Conservation (phyloP, 257 asterid genomes). For the Petunia axillaris region DNA sequence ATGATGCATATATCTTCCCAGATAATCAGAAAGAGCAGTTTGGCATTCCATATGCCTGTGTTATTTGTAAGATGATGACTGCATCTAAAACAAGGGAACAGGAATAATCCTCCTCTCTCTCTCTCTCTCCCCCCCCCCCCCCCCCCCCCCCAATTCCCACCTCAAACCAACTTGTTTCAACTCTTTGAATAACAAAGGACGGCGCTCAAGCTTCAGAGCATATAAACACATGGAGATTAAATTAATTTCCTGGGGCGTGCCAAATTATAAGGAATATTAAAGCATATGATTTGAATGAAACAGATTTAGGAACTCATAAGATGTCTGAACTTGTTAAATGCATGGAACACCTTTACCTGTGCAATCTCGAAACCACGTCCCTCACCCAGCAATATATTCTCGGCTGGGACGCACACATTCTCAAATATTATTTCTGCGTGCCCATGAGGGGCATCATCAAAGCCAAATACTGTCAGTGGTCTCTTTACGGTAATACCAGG, state of each 20-base stretch:
- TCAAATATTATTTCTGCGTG: constrained; percentile 89
- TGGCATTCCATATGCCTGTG: neutral
- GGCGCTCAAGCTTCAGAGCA: neutral
- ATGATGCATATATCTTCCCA: constrained; percentile 4
- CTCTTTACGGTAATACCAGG: constrained; percentile 80
- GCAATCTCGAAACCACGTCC: constrained; percentile 99
- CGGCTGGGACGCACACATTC: constrained; percentile 69
- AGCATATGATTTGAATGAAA: neutral
- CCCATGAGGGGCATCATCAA: constrained; percentile 98
- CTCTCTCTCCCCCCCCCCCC: too few species aligned
- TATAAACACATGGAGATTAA: neutral
- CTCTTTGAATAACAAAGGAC: neutral
- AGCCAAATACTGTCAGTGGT: constrained; percentile 87
- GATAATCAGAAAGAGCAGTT: neutral
- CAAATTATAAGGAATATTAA: neutral
- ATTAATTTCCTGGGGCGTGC: neutral
- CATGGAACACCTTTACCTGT: constrained; percentile 54
- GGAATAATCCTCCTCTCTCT: neutral
- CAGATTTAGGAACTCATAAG: constrained; percentile 14
- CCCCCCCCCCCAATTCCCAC: neutral
- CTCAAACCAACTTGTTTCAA: neutral
- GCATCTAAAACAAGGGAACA: neutral
- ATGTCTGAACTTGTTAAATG: neutral
- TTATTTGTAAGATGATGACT: neutral
- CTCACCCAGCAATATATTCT: constrained; percentile 84